phyloP scores from a whole-genome alignment of 495 filamentous ascomycete genomes.

The Aspergillus kassunensis region DNA sequence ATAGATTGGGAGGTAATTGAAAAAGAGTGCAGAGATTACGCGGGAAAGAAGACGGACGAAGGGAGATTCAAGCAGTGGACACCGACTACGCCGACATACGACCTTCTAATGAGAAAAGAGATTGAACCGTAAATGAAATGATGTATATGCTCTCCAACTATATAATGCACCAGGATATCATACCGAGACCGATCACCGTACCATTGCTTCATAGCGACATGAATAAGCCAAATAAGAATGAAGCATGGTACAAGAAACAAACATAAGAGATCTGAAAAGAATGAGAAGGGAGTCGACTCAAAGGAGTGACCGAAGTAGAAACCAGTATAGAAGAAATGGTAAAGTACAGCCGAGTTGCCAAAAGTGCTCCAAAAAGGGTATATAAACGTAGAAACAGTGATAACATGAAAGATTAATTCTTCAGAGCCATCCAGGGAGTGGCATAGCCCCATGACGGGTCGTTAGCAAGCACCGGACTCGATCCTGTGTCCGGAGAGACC shows the following conservation, averaged over 20 bases:
- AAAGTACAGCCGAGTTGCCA: conserved; percentile 3
- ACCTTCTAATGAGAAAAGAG: too few relatives aligned
- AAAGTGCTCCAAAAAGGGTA: neutral
- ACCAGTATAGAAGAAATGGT: too few relatives aligned
- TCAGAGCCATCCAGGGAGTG: neutral
- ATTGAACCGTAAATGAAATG: too few relatives aligned
- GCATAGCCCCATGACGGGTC: conserved; percentile 18
- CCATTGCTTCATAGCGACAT: conserved; percentile 12
- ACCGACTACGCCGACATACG: too few relatives aligned
- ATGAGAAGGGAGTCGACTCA: neutral
- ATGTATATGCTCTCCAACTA: too few relatives aligned
- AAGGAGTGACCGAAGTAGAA: neutral
- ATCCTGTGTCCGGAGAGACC: conserved; percentile 6
- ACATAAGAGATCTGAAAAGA: neutral
- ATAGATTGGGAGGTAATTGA: too few relatives aligned
- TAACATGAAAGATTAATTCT: neutral
- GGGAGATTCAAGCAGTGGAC: too few relatives aligned
- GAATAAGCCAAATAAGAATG: neutral
- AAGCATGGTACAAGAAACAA: neutral
- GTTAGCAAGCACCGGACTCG: conserved; percentile 7
- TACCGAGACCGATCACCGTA: neutral
- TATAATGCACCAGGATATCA: too few relatives aligned
- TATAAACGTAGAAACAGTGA: too few relatives aligned
- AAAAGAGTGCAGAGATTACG: too few relatives aligned
- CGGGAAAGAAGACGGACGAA: too few relatives aligned